Conservation (phyloP, 495 filamentous ascomycete genomes). For the Chaetomium fimeti region DNA sequence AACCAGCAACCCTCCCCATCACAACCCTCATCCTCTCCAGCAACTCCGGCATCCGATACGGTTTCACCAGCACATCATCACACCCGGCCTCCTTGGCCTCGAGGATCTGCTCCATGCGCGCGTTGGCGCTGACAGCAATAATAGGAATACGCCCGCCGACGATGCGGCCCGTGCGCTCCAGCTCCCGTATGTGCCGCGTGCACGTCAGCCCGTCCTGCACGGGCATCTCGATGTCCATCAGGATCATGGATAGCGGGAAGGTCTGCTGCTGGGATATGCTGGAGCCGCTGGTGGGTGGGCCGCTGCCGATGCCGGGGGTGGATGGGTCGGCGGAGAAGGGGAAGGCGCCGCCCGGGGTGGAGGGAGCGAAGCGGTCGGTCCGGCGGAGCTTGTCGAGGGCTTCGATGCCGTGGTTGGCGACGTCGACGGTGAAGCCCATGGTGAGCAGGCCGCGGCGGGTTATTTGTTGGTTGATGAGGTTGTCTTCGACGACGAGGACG, state of each 20-base stretch:
- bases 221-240: constrained; percentile 88
- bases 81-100: constrained; percentile 63
- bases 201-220: constrained; percentile 76
- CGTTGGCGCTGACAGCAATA: constrained; percentile 77
- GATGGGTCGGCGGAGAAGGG: constrained; percentile 6
- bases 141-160: constrained; percentile 61
- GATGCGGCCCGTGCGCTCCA: constrained; percentile 54
- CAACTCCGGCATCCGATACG: constrained; percentile 48
- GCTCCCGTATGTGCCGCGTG: constrained; percentile 62
- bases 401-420: constrained; percentile 74
- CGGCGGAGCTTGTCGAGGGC: constrained; percentile 56
- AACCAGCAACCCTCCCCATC: constrained; percentile 56
- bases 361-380: constrained; percentile 36
- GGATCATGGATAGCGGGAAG: constrained; percentile 49
- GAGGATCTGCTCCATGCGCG: constrained; percentile 62
- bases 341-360: constrained; percentile 10
- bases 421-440: constrained; percentile 61
- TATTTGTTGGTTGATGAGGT: constrained; percentile 72
- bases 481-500: constrained; percentile 73
- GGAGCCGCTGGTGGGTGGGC: not conserved
- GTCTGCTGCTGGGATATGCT: not conserved
- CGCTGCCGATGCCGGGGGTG: not conserved
- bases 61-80: constrained; percentile 49
- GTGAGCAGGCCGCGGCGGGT: constrained; percentile 62
- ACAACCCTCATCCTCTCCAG: constrained; percentile 44